Conservation (phyloP, 2,329 filamentous ascomycete genomes). For the Claviceps maximensis region DNA sequence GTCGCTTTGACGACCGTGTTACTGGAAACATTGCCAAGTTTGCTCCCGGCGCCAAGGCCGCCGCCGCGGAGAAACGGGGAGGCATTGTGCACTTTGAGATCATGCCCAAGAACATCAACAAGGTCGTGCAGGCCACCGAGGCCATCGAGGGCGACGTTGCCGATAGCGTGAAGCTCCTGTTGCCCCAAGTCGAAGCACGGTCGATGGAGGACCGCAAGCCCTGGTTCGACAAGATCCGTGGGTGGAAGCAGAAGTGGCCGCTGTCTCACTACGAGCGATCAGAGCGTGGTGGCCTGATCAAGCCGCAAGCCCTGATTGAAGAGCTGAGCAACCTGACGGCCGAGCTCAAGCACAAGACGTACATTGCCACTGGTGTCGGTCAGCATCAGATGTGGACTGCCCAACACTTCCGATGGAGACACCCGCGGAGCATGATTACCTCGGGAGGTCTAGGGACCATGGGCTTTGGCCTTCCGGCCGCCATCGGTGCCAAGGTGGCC, state of each 20-base stretch:
- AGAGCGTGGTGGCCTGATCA: slow-evolving; percentile 66
- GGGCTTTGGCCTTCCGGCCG: slow-evolving; percentile 88
- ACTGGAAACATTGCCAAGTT: slow-evolving; percentile 74
- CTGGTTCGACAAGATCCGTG: slow-evolving; percentile 82
- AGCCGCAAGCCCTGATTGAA: slow-evolving; percentile 87
- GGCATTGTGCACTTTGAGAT: slow-evolving; percentile 98
- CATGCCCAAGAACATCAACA: slow-evolving; percentile 99
- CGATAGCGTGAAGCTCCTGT: slow-evolving; percentile 58
- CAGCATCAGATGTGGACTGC: slow-evolving; percentile 99
- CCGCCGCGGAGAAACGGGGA: slow-evolving; percentile 71
- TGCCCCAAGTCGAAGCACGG: slow-evolving; percentile 56
- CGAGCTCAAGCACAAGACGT: slow-evolving; percentile 65
- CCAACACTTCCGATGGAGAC: slow-evolving; percentile 89
- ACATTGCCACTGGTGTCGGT: slow-evolving; percentile 88
- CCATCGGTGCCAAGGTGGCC: slow-evolving; percentile 82
- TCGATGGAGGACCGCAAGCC: slow-evolving; percentile 54
- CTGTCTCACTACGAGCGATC: slow-evolving; percentile 70
- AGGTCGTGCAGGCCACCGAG: slow-evolving; percentile 92
- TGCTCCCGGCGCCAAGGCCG: slow-evolving; percentile 73
- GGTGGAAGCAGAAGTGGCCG: slow-evolving; percentile 87
- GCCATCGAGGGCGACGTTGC: slow-evolving; percentile 89
- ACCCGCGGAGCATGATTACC: slow-evolving; percentile 88
- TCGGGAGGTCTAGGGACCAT: slow-evolving; percentile 80
- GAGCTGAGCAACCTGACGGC: slow-evolving; percentile 76
- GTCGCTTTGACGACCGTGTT: slow-evolving; percentile 92